A percentile compares a stretch with the other conserved stretches of the same genome.
These are phyloP conservation scores for Suhomyces emberorum DNA, from an alignment of 805 yeast genomes.

Conservation along the genomic window DNA sequence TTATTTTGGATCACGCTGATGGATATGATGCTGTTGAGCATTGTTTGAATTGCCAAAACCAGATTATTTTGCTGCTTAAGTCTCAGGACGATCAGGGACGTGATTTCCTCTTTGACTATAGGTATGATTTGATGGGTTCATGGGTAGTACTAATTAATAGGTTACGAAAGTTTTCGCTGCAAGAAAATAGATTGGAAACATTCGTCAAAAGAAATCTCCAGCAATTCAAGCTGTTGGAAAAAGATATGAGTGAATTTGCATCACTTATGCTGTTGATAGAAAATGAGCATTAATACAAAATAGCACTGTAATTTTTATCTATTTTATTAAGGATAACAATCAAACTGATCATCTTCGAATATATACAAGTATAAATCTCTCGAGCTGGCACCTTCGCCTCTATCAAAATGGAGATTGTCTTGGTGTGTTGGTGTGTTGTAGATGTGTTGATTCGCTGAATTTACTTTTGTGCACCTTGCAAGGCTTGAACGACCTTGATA, in stretches of 20 bases:
- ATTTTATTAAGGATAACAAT: no score
- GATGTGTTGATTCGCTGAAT: no score
- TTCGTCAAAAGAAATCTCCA: not conserved
- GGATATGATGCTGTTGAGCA: constrained; percentile 13
- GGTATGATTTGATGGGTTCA: constrained; percentile 33
- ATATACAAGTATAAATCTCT: no score
- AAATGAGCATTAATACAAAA: no score
- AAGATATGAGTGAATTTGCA: not conserved
- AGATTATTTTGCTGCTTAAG: constrained; percentile 14
- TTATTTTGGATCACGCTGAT: constrained; percentile 18
- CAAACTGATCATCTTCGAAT: no score
- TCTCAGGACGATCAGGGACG: constrained; percentile 16
- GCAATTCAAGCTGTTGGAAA: not conserved
- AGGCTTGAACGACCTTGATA: constrained; percentile 69
- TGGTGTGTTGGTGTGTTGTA: no score
- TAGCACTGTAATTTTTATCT: no score
- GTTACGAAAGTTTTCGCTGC: not conserved
- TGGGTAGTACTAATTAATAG: constrained; percentile 28
- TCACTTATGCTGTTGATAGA: no score
- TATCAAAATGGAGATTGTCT: no score
- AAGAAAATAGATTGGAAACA: not conserved
- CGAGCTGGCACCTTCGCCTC: no score
- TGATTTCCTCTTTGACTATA: constrained; percentile 20
- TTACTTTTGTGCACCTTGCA: constrained; percentile 25
- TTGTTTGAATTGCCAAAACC: constrained; percentile 23